Percentiles rank a stretch among this genome's conserved stretches.
phyloP scores from a whole-genome alignment of 192 early-diverging fungal genomes.

The Gonapodya prolifera region DNA sequence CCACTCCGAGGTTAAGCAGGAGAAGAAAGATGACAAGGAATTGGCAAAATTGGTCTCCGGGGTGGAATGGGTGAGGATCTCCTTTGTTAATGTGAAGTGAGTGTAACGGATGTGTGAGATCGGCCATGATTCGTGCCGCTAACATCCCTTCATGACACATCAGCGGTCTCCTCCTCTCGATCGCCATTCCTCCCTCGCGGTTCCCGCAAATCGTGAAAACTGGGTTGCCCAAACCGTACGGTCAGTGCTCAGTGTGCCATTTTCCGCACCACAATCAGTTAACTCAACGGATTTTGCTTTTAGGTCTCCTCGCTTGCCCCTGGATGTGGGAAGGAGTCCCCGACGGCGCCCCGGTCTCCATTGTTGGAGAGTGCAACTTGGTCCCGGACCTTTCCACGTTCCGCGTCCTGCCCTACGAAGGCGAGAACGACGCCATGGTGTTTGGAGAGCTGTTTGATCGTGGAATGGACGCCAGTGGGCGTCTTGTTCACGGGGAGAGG shows the following conservation, averaged over 20 bases:
- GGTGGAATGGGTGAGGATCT: not conserved
- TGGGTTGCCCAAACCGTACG: not conserved
- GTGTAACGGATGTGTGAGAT: too few relatives aligned
- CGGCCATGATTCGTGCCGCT: too few relatives aligned
- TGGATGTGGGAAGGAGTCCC: not conserved
- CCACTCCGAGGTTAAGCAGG: not conserved
- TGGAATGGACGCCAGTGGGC: not conserved
- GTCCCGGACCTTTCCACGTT: not conserved
- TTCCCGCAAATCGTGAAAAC: not conserved
- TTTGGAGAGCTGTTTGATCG: not conserved
- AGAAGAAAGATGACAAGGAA: not conserved
- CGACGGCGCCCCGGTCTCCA: not conserved
- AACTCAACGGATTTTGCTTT: too few relatives aligned
- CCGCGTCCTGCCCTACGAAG: constrained; percentile 2
- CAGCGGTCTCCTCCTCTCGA: not conserved
- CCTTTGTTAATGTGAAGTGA: not conserved
- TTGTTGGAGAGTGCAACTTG: not conserved
- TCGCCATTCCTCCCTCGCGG: not conserved
- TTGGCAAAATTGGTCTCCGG: not conserved
- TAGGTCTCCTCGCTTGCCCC: not conserved
- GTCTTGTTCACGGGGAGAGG: not conserved
- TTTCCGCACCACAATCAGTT: too few relatives aligned
- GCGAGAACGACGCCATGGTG: not conserved
- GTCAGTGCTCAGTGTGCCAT: not conserved
- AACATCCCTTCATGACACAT: not conserved